These are phyloP conservation scores for Exophiala calicioides DNA, from an alignment of 2,329 filamentous ascomycete species.

Conservation along the genomic window DNA sequence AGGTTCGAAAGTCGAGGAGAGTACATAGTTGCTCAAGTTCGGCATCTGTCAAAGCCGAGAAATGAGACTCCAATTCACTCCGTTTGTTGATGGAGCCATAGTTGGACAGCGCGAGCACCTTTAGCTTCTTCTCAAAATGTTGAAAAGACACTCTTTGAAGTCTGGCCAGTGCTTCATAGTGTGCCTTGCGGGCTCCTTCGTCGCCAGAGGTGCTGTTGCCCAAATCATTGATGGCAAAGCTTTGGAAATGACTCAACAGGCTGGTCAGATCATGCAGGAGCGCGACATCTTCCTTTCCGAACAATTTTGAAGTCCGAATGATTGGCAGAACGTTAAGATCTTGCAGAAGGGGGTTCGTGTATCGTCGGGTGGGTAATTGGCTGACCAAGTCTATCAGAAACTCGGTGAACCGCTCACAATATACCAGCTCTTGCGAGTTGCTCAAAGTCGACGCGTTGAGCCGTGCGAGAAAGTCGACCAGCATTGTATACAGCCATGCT, in stretches of 20 bases:
- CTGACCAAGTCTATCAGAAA: slow-evolving; percentile 88
- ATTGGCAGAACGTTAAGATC: slow-evolving; percentile 81
- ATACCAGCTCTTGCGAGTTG: slow-evolving; percentile 63
- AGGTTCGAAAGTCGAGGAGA: slow-evolving; percentile 73
- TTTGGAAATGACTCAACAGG: slow-evolving; percentile 81
- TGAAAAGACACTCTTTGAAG: slow-evolving; percentile 78
- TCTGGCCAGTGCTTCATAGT: slow-evolving; percentile 74
- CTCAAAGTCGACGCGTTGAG: slow-evolving; percentile 58
- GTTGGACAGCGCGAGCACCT: slow-evolving; percentile 88
- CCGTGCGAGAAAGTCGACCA: slow-evolving; percentile 77
- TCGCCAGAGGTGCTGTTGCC: slow-evolving; percentile 73
- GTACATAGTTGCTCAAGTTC: slow-evolving; percentile 71
- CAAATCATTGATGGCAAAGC: slow-evolving; percentile 90
- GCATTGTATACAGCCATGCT: slow-evolving; percentile 85
- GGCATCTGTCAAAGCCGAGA: slow-evolving; percentile 70
- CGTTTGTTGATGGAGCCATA: slow-evolving; percentile 83
- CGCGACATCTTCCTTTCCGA: slow-evolving; percentile 70
- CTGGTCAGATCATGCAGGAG: slow-evolving; percentile 77
- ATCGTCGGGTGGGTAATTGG: slow-evolving; percentile 88
- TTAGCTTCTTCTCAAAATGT: slow-evolving; percentile 84
- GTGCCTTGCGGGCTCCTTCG: slow-evolving; percentile 73
- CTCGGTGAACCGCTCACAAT: slow-evolving; percentile 92
- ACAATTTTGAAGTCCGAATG: slow-evolving; percentile 76
- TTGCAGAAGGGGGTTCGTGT: slow-evolving; percentile 83
- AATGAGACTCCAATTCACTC: slow-evolving; percentile 72